phyloP scores from a whole-genome alignment of 179 eudicot genomes.

The Actinidia polygama region DNA sequence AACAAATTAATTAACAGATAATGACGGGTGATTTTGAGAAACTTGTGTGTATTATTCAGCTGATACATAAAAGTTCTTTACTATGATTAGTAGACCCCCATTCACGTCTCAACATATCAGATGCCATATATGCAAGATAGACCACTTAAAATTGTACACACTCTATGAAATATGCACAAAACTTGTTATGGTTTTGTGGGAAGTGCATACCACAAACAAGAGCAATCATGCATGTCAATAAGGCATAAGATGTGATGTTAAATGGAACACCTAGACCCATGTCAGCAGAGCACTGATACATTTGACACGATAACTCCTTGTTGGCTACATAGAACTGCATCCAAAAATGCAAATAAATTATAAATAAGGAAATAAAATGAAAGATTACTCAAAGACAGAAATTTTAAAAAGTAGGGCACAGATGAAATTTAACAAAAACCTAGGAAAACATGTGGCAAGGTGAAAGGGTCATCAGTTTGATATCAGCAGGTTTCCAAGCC shows the following conservation, averaged over 20 bases:
- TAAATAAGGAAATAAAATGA: too few relatives aligned
- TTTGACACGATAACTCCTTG: constrained; percentile 88
- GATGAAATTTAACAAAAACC: constrained; percentile 32
- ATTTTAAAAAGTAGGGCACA: neutral
- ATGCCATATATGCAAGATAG: neutral
- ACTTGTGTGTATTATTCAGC: neutral
- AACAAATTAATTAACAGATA: too few relatives aligned
- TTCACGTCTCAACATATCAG: neutral
- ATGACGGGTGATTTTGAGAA: too few relatives aligned
- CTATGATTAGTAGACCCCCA: neutral
- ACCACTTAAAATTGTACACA: neutral
- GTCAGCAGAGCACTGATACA: constrained; percentile 97
- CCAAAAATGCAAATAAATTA: neutral
- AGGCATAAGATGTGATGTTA: constrained; percentile 85
- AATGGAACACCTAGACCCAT: constrained; percentile 95
- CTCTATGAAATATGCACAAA: neutral
- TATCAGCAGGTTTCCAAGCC: constrained; percentile 94
- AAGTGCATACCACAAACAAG: constrained; percentile 83
- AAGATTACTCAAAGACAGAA: neutral
- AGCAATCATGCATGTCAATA: constrained; percentile 91
- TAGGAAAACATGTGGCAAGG: constrained; percentile 94
- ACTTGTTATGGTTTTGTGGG: neutral
- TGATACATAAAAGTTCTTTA: neutral
- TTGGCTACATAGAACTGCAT: constrained; percentile 87
- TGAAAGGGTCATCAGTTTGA: constrained; percentile 82